Evolutionary conservation across 805 yeast species (phyloP).

Genomic region (Starmerella vitae): DNA sequence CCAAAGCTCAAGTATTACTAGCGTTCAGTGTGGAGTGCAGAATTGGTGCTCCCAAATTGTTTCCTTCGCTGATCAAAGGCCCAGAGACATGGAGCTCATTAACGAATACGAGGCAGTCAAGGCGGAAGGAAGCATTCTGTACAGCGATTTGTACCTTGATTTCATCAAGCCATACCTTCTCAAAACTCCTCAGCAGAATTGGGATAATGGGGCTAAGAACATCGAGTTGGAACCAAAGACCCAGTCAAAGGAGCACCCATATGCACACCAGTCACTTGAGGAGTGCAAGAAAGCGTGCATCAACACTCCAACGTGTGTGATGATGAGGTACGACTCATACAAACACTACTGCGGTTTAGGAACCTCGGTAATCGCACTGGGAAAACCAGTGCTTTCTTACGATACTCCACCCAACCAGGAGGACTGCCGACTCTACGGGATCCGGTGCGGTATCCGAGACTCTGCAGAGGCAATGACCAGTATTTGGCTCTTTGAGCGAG

Average conservation of each 20-base stretch:
- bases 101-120: conserved; percentile 20
- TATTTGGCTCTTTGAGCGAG: conserved; percentile 23
- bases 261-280: conserved; percentile 19
- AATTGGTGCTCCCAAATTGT: conserved; percentile 24
- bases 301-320: conserved; percentile 18
- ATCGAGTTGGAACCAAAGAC: conserved; percentile 11
- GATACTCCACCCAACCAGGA: conserved; percentile 8
- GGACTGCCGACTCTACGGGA: conserved; percentile 9
- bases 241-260: neutral
- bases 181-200: conserved; percentile 17
- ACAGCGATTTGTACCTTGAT: conserved; percentile 22
- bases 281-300: conserved; percentile 21
- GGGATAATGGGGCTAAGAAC: conserved; percentile 24
- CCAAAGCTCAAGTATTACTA: conserved; percentile 21
- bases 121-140: conserved; percentile 10
- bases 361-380: conserved; percentile 21
- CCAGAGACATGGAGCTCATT: conserved; percentile 19
- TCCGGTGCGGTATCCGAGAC: conserved; percentile 13
- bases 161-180: conserved; percentile 20
- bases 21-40: conserved; percentile 12
- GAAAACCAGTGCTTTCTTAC: conserved; percentile 20
- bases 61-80: conserved; percentile 19
- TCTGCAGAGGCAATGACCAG: conserved; percentile 17
- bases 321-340: conserved; percentile 21
- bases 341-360: conserved; percentile 24